Percentiles rank a stretch among this genome's conserved stretches.
Evolutionary conservation across 768 basidiomycete genomes (phyloP).

Genomic region (Rhodotorula toruloides): DNA sequence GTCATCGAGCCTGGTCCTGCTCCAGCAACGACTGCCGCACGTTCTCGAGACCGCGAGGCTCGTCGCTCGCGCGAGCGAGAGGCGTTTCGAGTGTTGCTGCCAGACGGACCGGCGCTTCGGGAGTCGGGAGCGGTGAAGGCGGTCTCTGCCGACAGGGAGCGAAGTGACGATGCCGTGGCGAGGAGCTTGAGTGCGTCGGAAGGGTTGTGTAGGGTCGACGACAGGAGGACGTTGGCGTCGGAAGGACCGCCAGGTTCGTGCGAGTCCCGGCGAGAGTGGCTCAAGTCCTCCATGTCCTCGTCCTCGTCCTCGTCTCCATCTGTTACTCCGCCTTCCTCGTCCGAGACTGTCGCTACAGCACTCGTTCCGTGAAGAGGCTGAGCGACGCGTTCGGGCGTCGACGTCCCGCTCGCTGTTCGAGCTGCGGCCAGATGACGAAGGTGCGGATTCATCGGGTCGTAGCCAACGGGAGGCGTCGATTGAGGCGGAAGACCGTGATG

Average conservation of each 20-base stretch:
- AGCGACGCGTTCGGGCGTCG: too few relatives aligned
- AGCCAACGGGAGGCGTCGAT: background rate
- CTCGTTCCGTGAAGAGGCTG: background rate
- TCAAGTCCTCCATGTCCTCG: background rate
- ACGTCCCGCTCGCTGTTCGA: background rate
- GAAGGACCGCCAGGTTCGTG: background rate
- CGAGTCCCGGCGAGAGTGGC: background rate
- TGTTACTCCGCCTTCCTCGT: conserved; percentile 1
- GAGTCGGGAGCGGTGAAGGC: too few relatives aligned
- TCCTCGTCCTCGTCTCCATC: conserved; percentile 4
- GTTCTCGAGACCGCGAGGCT: too few relatives aligned
- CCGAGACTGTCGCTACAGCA: background rate
- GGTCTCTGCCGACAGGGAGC: conserved; percentile 3
- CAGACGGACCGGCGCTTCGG: background rate
- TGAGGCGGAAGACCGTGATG: background rate
- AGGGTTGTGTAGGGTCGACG: conserved; percentile 32
- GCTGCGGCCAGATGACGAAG: background rate
- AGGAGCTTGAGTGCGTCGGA: conserved; percentile 34
- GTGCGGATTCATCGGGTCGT: background rate
- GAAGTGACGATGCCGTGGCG: conserved; percentile 24
- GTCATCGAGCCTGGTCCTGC: too few relatives aligned
- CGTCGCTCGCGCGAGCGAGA: background rate
- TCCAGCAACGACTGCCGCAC: too few relatives aligned
- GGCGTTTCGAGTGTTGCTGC: background rate
- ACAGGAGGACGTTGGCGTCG: conserved; percentile 33